phyloP scores from a whole-genome alignment of 306 rosid genomes.

The Cicer arietinum region DNA sequence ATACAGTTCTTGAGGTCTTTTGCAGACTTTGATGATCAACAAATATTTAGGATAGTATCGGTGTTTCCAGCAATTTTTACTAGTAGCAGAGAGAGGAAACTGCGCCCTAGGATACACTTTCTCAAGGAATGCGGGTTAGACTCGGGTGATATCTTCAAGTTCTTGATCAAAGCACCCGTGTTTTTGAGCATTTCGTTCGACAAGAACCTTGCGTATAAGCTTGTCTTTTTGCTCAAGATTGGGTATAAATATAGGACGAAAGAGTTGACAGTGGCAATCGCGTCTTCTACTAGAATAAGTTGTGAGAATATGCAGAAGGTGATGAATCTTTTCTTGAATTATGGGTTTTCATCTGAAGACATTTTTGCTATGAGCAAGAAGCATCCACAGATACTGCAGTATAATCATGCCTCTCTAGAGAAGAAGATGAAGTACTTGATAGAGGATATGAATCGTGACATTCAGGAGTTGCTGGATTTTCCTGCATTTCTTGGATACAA shows the following conservation, averaged over 20 bases:
- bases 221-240: constrained; percentile 70
- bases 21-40: constrained; percentile 57
- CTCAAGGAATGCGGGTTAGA: constrained; percentile 79
- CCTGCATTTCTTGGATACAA: constrained; percentile 87
- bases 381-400: constrained; percentile 85
- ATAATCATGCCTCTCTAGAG: constrained; percentile 59
- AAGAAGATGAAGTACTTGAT: constrained; percentile 77
- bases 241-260: constrained; percentile 70
- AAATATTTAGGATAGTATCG: constrained; percentile 67
- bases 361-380: constrained; percentile 72
- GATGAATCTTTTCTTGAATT: constrained; percentile 60
- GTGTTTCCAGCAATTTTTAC: constrained; percentile 67
- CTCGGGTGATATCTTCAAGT: constrained; percentile 65
- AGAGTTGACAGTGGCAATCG: constrained; percentile 67
- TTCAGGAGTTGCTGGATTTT: constrained; percentile 65
- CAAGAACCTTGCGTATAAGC: constrained; percentile 65
- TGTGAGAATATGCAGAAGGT: constrained; percentile 73
- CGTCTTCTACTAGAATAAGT: constrained; percentile 70
- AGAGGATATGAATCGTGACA: constrained; percentile 75
- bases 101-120: constrained; percentile 71
- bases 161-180: constrained; percentile 72
- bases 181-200: constrained; percentile 67
- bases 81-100: constrained; percentile 75
- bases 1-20: constrained; percentile 65
- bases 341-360: constrained; percentile 67